phyloP scores from a whole-genome alignment of 2,329 filamentous ascomycete species.

The Alternaria dauci region DNA sequence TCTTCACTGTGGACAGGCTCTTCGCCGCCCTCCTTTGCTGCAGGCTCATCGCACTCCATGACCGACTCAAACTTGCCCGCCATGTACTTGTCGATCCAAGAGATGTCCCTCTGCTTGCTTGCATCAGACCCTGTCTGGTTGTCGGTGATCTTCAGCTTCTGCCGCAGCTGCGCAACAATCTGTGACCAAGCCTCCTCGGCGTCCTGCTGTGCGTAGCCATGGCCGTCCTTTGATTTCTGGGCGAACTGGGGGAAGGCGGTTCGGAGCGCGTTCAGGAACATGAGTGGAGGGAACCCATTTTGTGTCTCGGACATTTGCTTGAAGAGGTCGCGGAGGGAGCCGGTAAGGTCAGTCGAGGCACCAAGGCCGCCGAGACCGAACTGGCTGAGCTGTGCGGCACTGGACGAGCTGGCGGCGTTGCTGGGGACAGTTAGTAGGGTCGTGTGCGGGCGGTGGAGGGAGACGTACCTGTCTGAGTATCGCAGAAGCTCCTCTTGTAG shows the following conservation, averaged over 20 bases:
- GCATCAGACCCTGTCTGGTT: conserved; percentile 50
- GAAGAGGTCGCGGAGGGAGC: conserved; percentile 82
- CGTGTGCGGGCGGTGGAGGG: not conserved
- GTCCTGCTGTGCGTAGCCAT: conserved; percentile 95
- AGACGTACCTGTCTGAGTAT: conserved; percentile 60
- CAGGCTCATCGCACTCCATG: conserved; percentile 84
- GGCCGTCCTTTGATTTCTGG: conserved; percentile 81
- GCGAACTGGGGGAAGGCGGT: conserved; percentile 89
- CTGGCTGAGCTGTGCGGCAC: conserved; percentile 52
- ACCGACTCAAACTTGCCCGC: conserved; percentile 79
- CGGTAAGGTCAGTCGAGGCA: conserved; percentile 74
- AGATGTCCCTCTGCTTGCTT: conserved; percentile 56
- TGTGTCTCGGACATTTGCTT: conserved; percentile 90
- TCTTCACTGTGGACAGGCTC: conserved; percentile 73
- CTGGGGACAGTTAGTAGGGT: conserved; percentile 31
- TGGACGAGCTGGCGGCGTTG: conserved; percentile 40
- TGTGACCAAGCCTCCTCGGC: conserved; percentile 99
- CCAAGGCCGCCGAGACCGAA: conserved; percentile 67
- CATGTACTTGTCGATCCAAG: conserved; percentile 92
- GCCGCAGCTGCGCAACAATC: conserved; percentile 82
- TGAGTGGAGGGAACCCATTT: conserved; percentile 81
- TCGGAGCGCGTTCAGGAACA: conserved; percentile 83
- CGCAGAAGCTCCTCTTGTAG: conserved; percentile 78
- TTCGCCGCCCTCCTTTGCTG: conserved; percentile 78
- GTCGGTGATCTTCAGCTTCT: conserved; percentile 75